phyloP scores from a whole-genome alignment of 306 rosid species.

The Dalbergia cultrata region DNA sequence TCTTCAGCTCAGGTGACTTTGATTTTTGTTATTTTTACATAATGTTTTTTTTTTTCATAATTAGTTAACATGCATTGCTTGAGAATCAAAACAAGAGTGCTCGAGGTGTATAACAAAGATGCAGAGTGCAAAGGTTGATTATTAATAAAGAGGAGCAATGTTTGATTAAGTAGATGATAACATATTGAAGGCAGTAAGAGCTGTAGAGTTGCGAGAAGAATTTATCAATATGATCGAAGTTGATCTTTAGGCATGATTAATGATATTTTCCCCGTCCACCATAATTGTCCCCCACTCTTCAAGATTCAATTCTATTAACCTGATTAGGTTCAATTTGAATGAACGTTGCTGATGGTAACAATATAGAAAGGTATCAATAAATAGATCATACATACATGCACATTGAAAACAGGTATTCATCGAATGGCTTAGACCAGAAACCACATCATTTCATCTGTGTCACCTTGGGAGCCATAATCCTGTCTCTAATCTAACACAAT shows the following conservation, averaged over 20 bases:
- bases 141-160: slow-evolving; percentile 2
- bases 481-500: no score
- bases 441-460: slow-evolving; percentile 16
- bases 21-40: slow-evolving; percentile 13
- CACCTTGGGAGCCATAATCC: neutral
- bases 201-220: neutral
- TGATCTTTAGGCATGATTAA: slow-evolving; percentile 9
- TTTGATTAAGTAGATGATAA: neutral
- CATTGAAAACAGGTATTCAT: neutral
- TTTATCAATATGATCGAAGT: neutral
- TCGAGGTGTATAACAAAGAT: neutral
- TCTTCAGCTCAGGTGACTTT: slow-evolving; percentile 75
- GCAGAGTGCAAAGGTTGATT: slow-evolving; percentile 17
- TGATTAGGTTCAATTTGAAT: slow-evolving; percentile 24
- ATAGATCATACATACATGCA: slow-evolving; percentile 8
- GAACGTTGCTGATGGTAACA: neutral
- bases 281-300: neutral
- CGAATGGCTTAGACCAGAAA: neutral
- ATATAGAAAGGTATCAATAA: slow-evolving; percentile 10
- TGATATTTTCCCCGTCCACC: neutral
- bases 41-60: neutral
- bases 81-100: slow-evolving; percentile 28
- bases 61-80: slow-evolving; percentile 35
- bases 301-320: neutral
- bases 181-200: slow-evolving; percentile 12